These are phyloP conservation scores for Acer saccharum DNA, from an alignment of 345 rosid genomes.

Conservation along the genomic window DNA sequence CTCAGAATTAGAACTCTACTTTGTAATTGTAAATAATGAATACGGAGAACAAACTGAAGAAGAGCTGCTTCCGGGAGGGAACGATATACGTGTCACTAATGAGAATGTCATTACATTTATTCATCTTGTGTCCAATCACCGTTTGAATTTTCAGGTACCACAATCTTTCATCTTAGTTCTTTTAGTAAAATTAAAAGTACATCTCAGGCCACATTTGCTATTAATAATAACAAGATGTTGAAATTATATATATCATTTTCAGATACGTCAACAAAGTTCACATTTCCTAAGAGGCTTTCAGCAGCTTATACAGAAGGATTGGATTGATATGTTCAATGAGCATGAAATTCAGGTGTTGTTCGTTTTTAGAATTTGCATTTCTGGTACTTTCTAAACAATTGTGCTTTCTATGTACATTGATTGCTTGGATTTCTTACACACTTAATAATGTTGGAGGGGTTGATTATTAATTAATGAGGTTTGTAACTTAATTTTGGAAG, in stretches of 20 bases:
- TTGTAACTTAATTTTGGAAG: background rate
- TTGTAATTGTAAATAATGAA: slow-evolving; percentile 92
- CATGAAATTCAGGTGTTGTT: slow-evolving; percentile 91
- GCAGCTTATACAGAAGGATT: slow-evolving; percentile 89
- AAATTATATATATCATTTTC: slow-evolving; percentile 26
- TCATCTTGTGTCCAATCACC: slow-evolving; percentile 97
- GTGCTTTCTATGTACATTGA: background rate
- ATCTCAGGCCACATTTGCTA: background rate
- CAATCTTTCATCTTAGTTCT: slow-evolving; percentile 5
- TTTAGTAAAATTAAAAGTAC: slow-evolving; percentile 14
- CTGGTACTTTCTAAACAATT: background rate
- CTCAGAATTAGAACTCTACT: slow-evolving; percentile 84
- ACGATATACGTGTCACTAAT: slow-evolving; percentile 75
- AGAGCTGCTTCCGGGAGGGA: slow-evolving; percentile 90
- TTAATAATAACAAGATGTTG: slow-evolving; percentile 14
- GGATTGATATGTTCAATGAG: slow-evolving; percentile 98
- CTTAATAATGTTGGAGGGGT: background rate
- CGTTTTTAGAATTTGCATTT: slow-evolving; percentile 5
- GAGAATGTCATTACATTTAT: slow-evolving; percentile 89
- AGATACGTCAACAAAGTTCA: slow-evolving; percentile 95
- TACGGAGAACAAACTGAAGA: slow-evolving; percentile 97
- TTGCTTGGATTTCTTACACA: background rate
- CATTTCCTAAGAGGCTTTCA: slow-evolving; percentile 95
- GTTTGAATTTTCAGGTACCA: slow-evolving; percentile 83
- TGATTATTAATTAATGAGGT: background rate